Conservation (phyloP, 192 early-diverging fungal genomes). For the Entomortierella chlamydospora region DNA sequence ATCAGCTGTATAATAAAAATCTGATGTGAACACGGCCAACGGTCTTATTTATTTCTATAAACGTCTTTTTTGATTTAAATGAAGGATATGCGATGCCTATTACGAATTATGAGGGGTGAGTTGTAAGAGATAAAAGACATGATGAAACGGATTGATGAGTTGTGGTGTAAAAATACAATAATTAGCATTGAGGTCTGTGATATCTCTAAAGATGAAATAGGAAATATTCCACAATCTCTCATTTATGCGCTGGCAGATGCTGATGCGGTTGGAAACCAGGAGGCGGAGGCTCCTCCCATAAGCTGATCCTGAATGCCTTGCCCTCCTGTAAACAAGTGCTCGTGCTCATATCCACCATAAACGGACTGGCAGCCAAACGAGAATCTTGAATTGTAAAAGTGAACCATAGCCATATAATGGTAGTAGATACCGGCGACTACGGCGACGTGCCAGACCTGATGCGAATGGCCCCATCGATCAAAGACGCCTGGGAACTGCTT, state of each 20-base stretch:
- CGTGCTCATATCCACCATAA: constrained; percentile 50
- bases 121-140: background rate
- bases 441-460: constrained; percentile 73
- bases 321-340: background rate
- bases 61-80: too few species aligned
- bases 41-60: too few species aligned
- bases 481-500: constrained; percentile 69
- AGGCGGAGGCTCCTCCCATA: constrained; percentile 3
- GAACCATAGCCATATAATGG: constrained; percentile 68
- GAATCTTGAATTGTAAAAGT: constrained; percentile 63
- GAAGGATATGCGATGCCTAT: too few species aligned
- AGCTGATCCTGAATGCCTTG: background rate
- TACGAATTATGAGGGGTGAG: too few species aligned
- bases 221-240: background rate
- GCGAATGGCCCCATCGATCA: constrained; percentile 69
- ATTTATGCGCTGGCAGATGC: constrained; percentile 21
- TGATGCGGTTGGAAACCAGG: constrained; percentile 23
- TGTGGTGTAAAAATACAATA: constrained; percentile 27
- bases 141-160: background rate
- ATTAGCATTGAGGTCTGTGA: constrained; percentile 4
- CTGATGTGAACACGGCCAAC: too few species aligned
- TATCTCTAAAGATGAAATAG: background rate
- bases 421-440: constrained; percentile 72
- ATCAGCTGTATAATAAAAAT: background rate
- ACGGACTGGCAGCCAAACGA: constrained; percentile 60